A percentile compares a stretch with the other conserved stretches of the same genome.
These are phyloP conservation scores for Pilobolus umbonatus DNA, from an alignment of 192 early-diverging fungal genomes.

Conservation along the genomic window DNA sequence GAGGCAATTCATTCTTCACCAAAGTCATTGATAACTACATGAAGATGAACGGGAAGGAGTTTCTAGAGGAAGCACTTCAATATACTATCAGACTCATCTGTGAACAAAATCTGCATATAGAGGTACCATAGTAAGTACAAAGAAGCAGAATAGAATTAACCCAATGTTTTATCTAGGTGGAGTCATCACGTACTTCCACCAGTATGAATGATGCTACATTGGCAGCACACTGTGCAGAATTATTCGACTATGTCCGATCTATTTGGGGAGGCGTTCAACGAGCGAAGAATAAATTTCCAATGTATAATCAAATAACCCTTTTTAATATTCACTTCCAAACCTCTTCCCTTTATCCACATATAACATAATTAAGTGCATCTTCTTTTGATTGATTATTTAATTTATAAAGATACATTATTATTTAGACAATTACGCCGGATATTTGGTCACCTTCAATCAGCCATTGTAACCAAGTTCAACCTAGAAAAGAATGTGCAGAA, in stretches of 20 bases:
- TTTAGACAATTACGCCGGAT: constrained; percentile 43
- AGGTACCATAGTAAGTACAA: constrained; percentile 37
- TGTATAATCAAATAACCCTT: constrained; percentile 6
- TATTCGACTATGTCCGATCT: constrained; percentile 36
- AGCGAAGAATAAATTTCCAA: constrained; percentile 25
- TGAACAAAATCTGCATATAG: constrained; percentile 47
- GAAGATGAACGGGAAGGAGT: constrained; percentile 58
- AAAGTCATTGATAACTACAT: constrained; percentile 67
- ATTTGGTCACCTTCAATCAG: constrained; percentile 39
- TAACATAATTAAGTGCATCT: too few relatives aligned
- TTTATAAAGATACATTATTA: not conserved
- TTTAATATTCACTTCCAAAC: not conserved
- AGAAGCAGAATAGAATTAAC: not conserved
- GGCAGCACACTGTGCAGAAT: constrained; percentile 42
- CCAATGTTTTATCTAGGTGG: constrained; percentile 16
- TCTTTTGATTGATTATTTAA: not conserved
- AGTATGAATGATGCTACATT: constrained; percentile 24
- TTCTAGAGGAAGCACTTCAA: constrained; percentile 60
- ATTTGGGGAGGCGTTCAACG: constrained; percentile 49
- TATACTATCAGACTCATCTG: constrained; percentile 54
- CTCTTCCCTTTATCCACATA: too few relatives aligned
- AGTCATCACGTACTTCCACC: constrained; percentile 28
- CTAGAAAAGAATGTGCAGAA: constrained; percentile 6
- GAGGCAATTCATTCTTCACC: constrained; percentile 62
- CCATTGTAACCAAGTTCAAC: constrained; percentile 40